phyloP scores from a whole-genome alignment of 2,329 filamentous ascomycete species.

The Aspergillus pseudoviridinutans region DNA sequence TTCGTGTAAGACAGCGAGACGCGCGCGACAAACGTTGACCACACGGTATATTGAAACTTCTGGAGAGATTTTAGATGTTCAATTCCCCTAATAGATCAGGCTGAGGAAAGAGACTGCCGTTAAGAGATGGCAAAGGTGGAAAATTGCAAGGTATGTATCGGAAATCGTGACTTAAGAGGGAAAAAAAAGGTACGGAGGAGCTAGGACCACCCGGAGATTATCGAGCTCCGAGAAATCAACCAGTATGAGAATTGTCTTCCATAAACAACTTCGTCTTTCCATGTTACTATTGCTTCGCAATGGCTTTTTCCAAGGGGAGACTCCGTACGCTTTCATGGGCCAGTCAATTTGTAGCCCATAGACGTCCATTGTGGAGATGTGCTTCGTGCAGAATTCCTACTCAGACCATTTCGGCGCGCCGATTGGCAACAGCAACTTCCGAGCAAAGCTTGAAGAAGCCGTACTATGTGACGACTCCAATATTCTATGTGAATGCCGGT shows the following conservation, averaged over 20 bases:
- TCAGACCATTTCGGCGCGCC: slow-evolving; percentile 19
- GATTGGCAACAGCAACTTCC: slow-evolving; percentile 26
- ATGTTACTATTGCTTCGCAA: slow-evolving; percentile 12
- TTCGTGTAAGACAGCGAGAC: not conserved
- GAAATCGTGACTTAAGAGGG: not conserved
- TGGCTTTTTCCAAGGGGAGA: slow-evolving; percentile 25
- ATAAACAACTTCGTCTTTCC: slow-evolving; percentile 1
- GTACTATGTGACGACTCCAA: slow-evolving; percentile 92
- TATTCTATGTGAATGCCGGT: slow-evolving; percentile 99
- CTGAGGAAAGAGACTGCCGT: not conserved
- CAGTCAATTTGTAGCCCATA: slow-evolving; percentile 20
- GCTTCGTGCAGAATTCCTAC: slow-evolving; percentile 22
- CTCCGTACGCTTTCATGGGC: slow-evolving; percentile 31
- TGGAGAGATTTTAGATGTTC: not conserved
- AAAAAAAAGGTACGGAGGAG: slow-evolving; percentile 27
- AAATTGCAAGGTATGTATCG: not conserved
- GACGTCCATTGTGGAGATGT: slow-evolving; percentile 28
- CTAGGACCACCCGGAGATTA: slow-evolving; percentile 34
- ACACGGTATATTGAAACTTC: not conserved
- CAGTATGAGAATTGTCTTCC: slow-evolving; percentile 11
- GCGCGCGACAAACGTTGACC: not conserved
- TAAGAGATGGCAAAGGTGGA: not conserved
- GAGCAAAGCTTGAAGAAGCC: slow-evolving; percentile 57
- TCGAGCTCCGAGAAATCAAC: slow-evolving; percentile 25
- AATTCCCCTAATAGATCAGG: not conserved